phyloP scores from a whole-genome alignment of 768 basidiomycete species.

The Russula olivacea region DNA sequence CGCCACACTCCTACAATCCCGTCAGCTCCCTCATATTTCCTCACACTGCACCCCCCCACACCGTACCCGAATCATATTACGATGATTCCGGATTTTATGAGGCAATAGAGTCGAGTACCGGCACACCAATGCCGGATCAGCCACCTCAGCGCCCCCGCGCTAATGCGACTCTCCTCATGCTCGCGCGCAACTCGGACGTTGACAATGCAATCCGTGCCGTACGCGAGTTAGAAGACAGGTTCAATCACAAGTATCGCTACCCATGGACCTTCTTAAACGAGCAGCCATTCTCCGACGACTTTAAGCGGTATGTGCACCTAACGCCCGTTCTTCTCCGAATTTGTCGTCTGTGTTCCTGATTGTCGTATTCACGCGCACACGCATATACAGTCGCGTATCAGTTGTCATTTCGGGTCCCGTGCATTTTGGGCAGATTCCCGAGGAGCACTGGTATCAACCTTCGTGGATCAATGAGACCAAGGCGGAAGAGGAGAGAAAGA shows the following conservation, averaged over 20 bases:
- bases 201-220: conserved; percentile 55
- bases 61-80: background rate
- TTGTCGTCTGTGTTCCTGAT: background rate
- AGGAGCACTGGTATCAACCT: conserved; percentile 46
- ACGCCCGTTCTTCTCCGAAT: background rate
- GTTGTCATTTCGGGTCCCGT: conserved; percentile 32
- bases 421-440: conserved; percentile 39
- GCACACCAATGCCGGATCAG: background rate
- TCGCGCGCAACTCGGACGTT: conserved; percentile 65
- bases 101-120: background rate
- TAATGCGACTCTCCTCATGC: conserved; percentile 37
- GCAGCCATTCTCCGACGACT: conserved; percentile 65
- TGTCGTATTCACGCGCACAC: background rate
- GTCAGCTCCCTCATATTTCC: background rate
- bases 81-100: background rate
- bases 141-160: conserved; percentile 16
- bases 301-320: conserved; percentile 48
- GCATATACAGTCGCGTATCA: conserved; percentile 29
- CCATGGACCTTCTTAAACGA: conserved; percentile 92
- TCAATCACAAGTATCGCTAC: conserved; percentile 74
- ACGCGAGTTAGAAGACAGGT: conserved; percentile 76
- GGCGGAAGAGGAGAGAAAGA: conserved; percentile 38
- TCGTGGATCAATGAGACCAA: conserved; percentile 46
- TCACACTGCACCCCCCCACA: background rate
- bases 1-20: background rate